These are phyloP conservation scores for Stenogyne calaminthoides DNA, from an alignment of 305 asterid genomes.

Conservation along the genomic window DNA sequence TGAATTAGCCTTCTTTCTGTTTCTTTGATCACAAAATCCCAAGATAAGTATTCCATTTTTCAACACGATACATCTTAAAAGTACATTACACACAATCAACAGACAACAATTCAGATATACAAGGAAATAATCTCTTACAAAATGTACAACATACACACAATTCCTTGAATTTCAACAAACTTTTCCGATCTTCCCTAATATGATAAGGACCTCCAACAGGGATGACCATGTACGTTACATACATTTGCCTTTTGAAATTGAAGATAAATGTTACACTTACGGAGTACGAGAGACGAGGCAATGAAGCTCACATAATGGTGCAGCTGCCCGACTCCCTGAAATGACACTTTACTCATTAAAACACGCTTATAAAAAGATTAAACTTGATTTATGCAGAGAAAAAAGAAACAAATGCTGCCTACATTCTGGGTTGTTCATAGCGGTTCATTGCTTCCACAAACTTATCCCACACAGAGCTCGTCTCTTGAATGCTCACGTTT, in stretches of 20 bases:
- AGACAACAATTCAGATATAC: background rate
- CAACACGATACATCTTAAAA: no score
- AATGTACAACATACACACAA: background rate
- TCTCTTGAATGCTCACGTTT: constrained; percentile 74
- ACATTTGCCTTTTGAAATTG: constrained; percentile 17
- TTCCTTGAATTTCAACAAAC: no score
- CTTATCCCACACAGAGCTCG: constrained; percentile 62
- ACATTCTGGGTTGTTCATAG: constrained; percentile 55
- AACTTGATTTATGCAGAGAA: background rate
- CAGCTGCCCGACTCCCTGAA: constrained; percentile 61
- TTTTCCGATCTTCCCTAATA: background rate
- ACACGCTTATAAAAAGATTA: background rate
- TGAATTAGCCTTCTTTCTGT: no score
- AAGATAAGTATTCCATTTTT: background rate
- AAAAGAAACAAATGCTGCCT: constrained; percentile 4
- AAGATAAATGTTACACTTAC: background rate
- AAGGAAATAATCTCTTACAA: background rate
- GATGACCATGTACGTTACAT: background rate
- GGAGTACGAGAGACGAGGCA: constrained; percentile 8
- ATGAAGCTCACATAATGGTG: constrained; percentile 57
- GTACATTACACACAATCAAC: background rate
- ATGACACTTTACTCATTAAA: constrained; percentile 18
- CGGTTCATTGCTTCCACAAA: constrained; percentile 67
- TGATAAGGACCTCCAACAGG: background rate
- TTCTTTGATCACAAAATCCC: background rate